phyloP scores from a whole-genome alignment of 78 protist genomes.

The Pigoraptor vietnamica region DNA sequence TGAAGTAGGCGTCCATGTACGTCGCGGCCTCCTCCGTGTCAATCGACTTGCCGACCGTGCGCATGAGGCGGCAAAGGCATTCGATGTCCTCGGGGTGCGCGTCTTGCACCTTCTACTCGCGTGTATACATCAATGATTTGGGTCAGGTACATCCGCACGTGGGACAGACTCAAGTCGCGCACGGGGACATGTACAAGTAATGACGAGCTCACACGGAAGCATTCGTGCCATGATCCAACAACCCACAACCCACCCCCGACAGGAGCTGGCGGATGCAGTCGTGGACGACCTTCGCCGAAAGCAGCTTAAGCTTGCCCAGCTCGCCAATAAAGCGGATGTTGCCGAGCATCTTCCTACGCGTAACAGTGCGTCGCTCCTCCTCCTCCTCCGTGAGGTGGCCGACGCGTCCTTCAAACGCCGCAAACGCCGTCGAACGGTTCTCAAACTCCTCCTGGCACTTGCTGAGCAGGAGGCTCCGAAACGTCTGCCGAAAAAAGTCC shows the following conservation, averaged over 20 bases:
- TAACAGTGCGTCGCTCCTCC: background rate
- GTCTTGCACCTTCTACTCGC: background rate
- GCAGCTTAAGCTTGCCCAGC: conserved; percentile 15
- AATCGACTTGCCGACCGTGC: conserved; percentile 3
- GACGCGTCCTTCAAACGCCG: background rate
- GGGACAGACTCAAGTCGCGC: too few relatives aligned
- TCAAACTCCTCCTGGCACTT: conserved; percentile 26
- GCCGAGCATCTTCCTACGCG: conserved; percentile 9
- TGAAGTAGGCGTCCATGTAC: conserved; percentile 20
- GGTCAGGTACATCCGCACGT: too few relatives aligned
- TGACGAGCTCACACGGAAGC: too few relatives aligned
- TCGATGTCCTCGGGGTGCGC: conserved; percentile 23
- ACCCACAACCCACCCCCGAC: too few relatives aligned
- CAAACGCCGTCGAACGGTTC: background rate
- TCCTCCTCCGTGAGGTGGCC: background rate
- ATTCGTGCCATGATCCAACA: too few relatives aligned
- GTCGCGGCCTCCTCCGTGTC: background rate
- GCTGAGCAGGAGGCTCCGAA: conserved; percentile 18
- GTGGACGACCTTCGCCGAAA: conserved; percentile 31
- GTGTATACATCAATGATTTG: too few relatives aligned
- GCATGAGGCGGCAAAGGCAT: conserved; percentile 13
- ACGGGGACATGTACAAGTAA: too few relatives aligned
- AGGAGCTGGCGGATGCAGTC: conserved; percentile 23
- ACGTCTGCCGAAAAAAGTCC: background rate
- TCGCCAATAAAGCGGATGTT: conserved; percentile 43